Base-by-base conservation (phyloP, 768 basidiomycete species). In the Kondoa subrosea region DNA sequence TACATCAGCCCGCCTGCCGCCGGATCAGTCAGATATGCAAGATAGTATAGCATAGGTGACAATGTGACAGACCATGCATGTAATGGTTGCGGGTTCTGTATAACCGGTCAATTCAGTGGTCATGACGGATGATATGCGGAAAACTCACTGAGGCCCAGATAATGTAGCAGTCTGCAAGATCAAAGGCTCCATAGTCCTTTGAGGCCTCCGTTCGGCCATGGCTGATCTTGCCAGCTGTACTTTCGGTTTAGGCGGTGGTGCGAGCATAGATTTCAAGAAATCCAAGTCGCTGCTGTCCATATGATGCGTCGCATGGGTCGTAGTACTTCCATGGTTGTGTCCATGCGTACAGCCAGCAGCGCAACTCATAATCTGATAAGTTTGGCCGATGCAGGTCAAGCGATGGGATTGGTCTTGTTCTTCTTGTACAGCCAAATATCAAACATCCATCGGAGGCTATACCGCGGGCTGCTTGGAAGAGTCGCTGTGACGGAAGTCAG, bases 11-110 rank as follows among this genome's bases (percentile, higher is more conserved):
- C 81, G 62, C 81, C 81, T 0, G 79, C 78, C 60, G 78, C 77
- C 76, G 80, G 84, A 71, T 82, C 84, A 50, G 82, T 79, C 83
- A 82, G 83, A 73, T 85, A 83, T 79, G 80, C 67, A 79, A 79
- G 32, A 80, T 82, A 56, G 82, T 78, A 74, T 80, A 80, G 31
- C 83, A 80, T 50, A 66, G 64, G 25, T 40, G 26, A 0, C 81
- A 82, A 0, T 86, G 85, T 72, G 84, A 85, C 76, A 86, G 84
- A 73, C 87, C 86, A 76, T 92, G 90, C 62, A 85, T 82, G 74
- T 87, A 88, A 76, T 92, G 90, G 73, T 91, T 88, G 58, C 88
- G 82, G 50, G 90, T 91, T 66, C 87, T 81, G 70, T 25, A 66
- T 40, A 57, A 27, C 56, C 21, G 14, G 4, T 34, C 56, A 30